Evolutionary conservation across 73 alveolate genomes (phyloP).

Genomic region (Symbiodinium pilosum): DNA sequence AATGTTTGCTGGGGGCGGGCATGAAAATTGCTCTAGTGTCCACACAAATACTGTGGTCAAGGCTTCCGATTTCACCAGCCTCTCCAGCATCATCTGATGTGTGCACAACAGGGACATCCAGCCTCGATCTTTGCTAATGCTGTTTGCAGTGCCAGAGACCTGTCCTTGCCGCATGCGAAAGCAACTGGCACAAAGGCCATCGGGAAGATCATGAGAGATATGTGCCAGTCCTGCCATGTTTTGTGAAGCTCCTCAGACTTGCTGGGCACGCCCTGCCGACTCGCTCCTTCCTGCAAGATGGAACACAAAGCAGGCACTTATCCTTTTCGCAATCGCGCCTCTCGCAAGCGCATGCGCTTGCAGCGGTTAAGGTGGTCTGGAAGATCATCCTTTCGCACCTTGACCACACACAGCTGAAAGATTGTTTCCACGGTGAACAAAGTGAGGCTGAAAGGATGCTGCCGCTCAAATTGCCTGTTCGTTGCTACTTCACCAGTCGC

Average conservation of each 20-base stretch:
- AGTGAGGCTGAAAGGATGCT: too few relatives aligned
- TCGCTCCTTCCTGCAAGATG: too few relatives aligned
- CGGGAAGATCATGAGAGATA: too few relatives aligned
- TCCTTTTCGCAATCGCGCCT: too few relatives aligned
- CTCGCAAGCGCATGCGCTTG: neutral
- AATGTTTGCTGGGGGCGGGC: too few relatives aligned
- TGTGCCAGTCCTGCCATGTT: neutral
- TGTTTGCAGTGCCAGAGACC: slow-evolving; percentile 15
- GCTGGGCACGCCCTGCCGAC: neutral
- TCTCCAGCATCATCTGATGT: neutral
- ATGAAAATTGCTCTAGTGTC: neutral
- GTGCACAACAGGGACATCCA: neutral
- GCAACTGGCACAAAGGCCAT: too few relatives aligned
- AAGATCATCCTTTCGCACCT: slow-evolving; percentile 65
- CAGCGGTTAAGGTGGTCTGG: slow-evolving; percentile 18
- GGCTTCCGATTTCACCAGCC: slow-evolving; percentile 93
- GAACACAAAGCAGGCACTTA: neutral
- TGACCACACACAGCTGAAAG: too few relatives aligned
- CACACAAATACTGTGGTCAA: neutral
- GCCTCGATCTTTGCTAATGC: slow-evolving; percentile 59
- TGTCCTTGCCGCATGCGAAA: too few relatives aligned
- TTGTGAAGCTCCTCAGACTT: neutral
- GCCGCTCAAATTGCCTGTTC: too few relatives aligned
- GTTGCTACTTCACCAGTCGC: too few relatives aligned
- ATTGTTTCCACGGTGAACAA: too few relatives aligned